Base-by-base conservation (phyloP, 352 stramenopile genomes). In the Chrysophaeum taylorii region DNA sequence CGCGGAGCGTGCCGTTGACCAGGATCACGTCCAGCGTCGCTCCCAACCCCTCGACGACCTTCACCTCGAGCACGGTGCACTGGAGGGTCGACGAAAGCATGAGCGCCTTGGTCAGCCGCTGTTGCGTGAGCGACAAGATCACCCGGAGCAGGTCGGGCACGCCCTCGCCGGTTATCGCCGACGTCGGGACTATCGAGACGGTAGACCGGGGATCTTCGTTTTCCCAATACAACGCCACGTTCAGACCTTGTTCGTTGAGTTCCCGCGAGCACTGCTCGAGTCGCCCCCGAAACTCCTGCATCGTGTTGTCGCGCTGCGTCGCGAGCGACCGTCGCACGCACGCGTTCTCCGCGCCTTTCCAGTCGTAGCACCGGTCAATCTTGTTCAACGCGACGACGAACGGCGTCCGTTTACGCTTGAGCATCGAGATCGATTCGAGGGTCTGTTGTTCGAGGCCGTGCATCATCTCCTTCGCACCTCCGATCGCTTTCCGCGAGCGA, bases 331-430 rank as follows among this genome's bases (percentile, higher is more conserved):
- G 89, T 63, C 95, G 89, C 70, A 98, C 92, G 21, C 94, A 90
- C 68, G 89, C 90, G 80, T 98, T 89, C 23, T 89, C 85, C 76
- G 89, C 92, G 7, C 89, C 90, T 82, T 98, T 98, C 95, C 95
- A 99, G 57, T 86, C 90, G 81, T 99, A 99, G 73, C 92, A 97
- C 67, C 95, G 84, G 57, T 99, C 96, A 29, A 98, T 78, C 83
- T 99, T 99, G 84, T 99, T 99, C 33, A 99, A 85, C 25, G 96
- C 96, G 31, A 98, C 91, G 21, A 99, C 90, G 75, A 99, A 99
- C 25, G 96, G 96, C 41, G 94, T 96, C 61, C 89, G 86, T 76
- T 96, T 95, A 50, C 92, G 86, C 16, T 85, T 84, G 45, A 99
- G 80, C 80, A 99, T 87, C n/a, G 94, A 93, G 35, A 99, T 81